These are phyloP conservation scores for Trichoderma gracile DNA, from an alignment of 2,329 filamentous ascomycete species.

Conservation along the genomic window DNA sequence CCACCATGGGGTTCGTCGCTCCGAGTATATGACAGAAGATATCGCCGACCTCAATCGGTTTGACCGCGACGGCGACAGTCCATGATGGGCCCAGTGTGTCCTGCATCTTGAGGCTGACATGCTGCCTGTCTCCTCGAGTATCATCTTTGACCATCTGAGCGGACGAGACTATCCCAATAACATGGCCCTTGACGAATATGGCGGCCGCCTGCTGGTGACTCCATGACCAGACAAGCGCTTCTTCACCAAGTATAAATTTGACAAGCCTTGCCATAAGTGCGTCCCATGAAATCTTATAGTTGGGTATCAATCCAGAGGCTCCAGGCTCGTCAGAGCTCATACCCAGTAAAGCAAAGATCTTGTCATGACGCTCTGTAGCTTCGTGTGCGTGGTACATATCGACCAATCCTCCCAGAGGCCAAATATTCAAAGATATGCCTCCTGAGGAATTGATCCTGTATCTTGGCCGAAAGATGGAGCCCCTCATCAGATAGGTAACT, in stretches of 20 bases:
- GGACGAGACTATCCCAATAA: constrained; percentile 1
- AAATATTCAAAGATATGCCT: constrained; percentile 31
- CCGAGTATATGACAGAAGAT: neutral
- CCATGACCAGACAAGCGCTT: neutral
- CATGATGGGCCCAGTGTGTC: neutral
- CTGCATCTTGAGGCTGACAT: neutral
- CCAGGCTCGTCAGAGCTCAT: constrained; percentile 25
- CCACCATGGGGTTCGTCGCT: neutral
- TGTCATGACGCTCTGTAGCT: constrained; percentile 30
- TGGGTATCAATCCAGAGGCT: neutral
- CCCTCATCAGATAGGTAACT: constrained; percentile 20
- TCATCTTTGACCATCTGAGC: neutral
- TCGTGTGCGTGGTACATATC: constrained; percentile 25
- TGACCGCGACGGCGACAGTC: neutral
- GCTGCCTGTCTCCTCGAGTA: neutral
- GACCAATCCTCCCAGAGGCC: constrained; percentile 16
- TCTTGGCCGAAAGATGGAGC: constrained; percentile 15
- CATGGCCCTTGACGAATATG: neutral
- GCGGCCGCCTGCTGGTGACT: neutral
- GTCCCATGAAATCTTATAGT: neutral
- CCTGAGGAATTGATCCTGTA: neutral
- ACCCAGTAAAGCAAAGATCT: constrained; percentile 30
- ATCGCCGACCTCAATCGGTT: neutral
- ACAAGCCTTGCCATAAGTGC: neutral
- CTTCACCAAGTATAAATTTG: neutral